Evolutionary conservation across 306 rosid species (phyloP), one percentile per base, ranked within the genome.

Genomic region (Vigna unguiculata): DNA sequence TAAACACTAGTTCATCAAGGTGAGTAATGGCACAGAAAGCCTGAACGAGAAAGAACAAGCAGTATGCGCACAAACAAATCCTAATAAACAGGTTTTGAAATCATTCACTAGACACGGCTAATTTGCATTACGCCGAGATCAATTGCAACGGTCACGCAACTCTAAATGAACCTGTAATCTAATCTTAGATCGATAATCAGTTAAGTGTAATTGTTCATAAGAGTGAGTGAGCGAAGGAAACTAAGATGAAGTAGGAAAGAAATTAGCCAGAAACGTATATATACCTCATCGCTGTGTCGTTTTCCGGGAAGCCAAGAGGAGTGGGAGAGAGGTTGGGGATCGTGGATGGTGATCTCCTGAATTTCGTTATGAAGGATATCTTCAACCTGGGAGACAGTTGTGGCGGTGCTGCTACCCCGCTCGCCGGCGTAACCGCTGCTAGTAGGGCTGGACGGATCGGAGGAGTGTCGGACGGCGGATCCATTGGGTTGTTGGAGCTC

Each of bases 401-500:
- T 82, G 61, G 88, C 88, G 74, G 86, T 76, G 76, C 81, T 90
- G 57, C 90, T 91, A 28, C 98, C 96, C 19, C 96, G 84, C 60
- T 87, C 98, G 17, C 89, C 93, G 5, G 90, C 95, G 69, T 89
- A 91, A 32, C 91, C 95, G 66, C 91, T 93, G 74, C 98, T 93
- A 78, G 91, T 88, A 10, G 96, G 93, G 78, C 90, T 90, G 21
- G 88, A 72, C 11, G 87, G 93, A 1, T 82, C 75, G 13, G 78
- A 81, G 57, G 52, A 77, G 22, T 62, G 78, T 71, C 19, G 48
- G 34, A n/a, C 28, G 62, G 67, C 63, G 53, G 88, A 86, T 71
- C 85, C 96, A 75, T 85, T 83, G 16, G 68, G 69, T 43, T 60
- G 85, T 41, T 46, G 88, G 54, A 19, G 58, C 7, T 69, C 34